Evolutionary conservation across 164 flowering plant species (phyloP), one percentile per base, ranked within the genome.

Genomic region (Kalanchoe fedtschenkoi): DNA sequence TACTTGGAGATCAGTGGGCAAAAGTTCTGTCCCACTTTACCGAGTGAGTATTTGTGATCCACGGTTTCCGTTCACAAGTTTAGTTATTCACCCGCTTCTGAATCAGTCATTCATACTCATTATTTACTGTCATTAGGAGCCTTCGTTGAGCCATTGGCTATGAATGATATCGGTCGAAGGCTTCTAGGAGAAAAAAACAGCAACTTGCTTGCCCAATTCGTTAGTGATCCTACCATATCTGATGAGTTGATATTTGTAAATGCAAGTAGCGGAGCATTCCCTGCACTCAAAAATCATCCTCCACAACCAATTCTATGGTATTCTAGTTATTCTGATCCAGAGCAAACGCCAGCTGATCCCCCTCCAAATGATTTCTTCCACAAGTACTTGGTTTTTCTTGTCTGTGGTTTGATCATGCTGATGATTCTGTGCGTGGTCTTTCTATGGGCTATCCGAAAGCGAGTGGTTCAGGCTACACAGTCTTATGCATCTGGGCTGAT

Each of bases 181-280:
- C 24, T 17, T 47, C 43, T 63, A 15, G 38, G 37, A 14, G 65
- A 47, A 51, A 17, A n/a, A 29, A 24, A 19, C 3, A 63, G 44
- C 29, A 63, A 63, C 65, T 41, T 63, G 17, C 42, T 22, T 63
- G 65, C 58, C 34, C 19, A 29, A 9, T 51, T 56, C 14, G 26
- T 39, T 34, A 63, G 37, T 47, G 65, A 41, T 26, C 13, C 28
- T 63, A 33, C 35, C 53, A 15, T 39, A 47, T 14, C 65, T 35
- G 34, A 51, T 22, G 21, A 19, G 58, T 34, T 47, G 43, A 30
- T 34, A 35, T 43, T 56, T 51, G 8, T 63, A 33, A 34, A 29
- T 41, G 10, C 39, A 15, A 63, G 43, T 63, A 63, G 65, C 21
- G 65, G 65, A 63, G 53, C 65, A 47, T 51, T 63, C 30, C 65